Evolutionary conservation across 1,284 basidiomycete species (phyloP).

Genomic region (Porogramme epimiltina): DNA sequence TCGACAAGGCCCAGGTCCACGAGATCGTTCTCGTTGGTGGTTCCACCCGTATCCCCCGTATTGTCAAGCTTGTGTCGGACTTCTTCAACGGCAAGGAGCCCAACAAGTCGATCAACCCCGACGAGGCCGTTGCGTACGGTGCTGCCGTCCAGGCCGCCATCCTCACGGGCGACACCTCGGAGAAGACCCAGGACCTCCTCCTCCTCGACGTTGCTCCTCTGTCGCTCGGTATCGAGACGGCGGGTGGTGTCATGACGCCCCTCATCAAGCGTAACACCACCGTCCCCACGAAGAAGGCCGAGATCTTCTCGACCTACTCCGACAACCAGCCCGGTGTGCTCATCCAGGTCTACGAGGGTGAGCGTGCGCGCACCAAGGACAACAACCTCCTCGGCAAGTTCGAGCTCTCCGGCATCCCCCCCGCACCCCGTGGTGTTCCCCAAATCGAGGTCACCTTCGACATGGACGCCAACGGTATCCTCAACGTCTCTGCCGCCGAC

Average conservation of each 20-base stretch:
- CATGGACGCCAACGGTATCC: conserved; percentile 97
- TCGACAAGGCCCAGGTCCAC: conserved; percentile 94
- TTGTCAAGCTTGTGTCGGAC: conserved; percentile 97
- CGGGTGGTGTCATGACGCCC: conserved; percentile 98
- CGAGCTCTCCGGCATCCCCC: conserved; percentile 97
- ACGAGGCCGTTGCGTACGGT: conserved; percentile 99
- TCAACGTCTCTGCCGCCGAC: conserved; percentile 95
- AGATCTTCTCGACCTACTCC: conserved; percentile 98
- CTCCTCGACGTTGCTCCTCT: conserved; percentile 97
- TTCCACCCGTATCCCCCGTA: conserved; percentile 97
- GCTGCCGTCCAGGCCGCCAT: conserved; percentile 99
- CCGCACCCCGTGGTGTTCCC: conserved; percentile 97
- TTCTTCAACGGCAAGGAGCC: conserved; percentile 99
- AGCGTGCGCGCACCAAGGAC: conserved; percentile 99
- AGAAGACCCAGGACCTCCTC: conserved; percentile 96
- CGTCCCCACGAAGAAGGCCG: conserved; percentile 98
- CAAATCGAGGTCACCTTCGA: conserved; percentile 99
- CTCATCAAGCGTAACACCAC: conserved; percentile 99
- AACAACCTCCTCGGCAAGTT: conserved; percentile 99
- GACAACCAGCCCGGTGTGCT: conserved; percentile 99
- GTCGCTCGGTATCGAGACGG: conserved; percentile 97
- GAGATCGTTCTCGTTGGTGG: conserved; percentile 98
- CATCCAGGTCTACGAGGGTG: conserved; percentile 99
- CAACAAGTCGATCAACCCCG: conserved; percentile 98
- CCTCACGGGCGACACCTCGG: conserved; percentile 95